These are phyloP conservation scores for Protea cynaroides DNA, from an alignment of 164 flowering plant species.

Conservation along the genomic window DNA sequence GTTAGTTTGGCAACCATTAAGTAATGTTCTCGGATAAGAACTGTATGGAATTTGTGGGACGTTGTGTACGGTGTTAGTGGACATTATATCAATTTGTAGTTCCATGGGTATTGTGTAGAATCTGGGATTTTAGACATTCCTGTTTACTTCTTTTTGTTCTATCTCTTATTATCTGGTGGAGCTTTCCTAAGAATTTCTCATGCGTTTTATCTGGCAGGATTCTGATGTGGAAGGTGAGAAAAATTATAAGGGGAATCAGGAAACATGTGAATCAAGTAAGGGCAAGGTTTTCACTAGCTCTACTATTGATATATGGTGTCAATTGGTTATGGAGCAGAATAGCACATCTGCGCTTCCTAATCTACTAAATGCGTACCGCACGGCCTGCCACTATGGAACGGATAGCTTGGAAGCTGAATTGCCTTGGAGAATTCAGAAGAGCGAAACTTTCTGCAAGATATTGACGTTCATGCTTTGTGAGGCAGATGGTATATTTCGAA, in stretches of 20 bases:
- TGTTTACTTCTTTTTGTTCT: background rate
- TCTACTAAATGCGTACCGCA: constrained; percentile 70
- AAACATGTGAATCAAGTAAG: constrained; percentile 13
- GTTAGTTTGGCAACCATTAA: no score
- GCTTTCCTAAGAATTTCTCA: background rate
- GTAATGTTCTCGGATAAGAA: background rate
- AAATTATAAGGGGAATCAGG: constrained; percentile 25
- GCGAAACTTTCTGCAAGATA: constrained; percentile 44
- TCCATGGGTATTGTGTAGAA: background rate
- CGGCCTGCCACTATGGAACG: constrained; percentile 69
- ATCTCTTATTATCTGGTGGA: background rate
- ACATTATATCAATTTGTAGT: background rate
- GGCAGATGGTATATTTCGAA: constrained; percentile 56
- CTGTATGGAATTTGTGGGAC: background rate
- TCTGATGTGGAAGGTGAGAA: constrained; percentile 58
- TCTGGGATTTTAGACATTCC: background rate
- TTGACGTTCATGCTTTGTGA: constrained; percentile 56
- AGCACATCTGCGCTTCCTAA: constrained; percentile 42
- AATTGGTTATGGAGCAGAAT: constrained; percentile 40
- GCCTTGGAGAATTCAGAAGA: constrained; percentile 28
- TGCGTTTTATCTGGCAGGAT: constrained; percentile 25
- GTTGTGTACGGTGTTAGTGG: background rate
- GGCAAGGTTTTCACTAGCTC: constrained; percentile 34
- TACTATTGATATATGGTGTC: constrained; percentile 43
- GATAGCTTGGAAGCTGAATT: constrained; percentile 20